Conservation (phyloP, 2,329 filamentous ascomycete species). For the Cucurbitaria berberidis region DNA sequence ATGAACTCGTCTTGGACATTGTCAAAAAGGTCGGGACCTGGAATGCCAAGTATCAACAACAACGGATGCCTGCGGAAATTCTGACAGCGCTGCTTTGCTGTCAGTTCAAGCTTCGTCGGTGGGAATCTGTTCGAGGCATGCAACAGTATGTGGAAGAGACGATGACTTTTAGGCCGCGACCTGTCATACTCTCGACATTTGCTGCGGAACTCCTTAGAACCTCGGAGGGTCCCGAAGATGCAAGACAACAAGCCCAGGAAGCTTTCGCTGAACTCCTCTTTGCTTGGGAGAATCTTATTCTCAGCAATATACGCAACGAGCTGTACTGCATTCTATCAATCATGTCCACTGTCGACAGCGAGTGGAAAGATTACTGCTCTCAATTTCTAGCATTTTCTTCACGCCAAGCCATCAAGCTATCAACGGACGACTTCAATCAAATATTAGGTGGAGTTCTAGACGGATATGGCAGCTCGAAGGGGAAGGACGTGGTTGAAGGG, state of each 20-base stretch:
- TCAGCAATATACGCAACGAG: slow-evolving; percentile 33
- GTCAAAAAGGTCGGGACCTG: slow-evolving; percentile 29
- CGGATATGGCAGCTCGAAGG: slow-evolving; percentile 55
- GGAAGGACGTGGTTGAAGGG: slow-evolving; percentile 54
- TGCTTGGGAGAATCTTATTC: slow-evolving; percentile 36
- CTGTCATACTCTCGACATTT: slow-evolving; percentile 40
- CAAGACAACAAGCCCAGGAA: slow-evolving; percentile 20
- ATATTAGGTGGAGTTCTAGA: slow-evolving; percentile 62
- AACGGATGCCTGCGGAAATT: slow-evolving; percentile 43
- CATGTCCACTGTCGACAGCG: slow-evolving; percentile 33
- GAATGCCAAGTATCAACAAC: slow-evolving; percentile 24
- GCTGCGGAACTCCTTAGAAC: slow-evolving; percentile 37
- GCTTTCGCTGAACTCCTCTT: slow-evolving; percentile 40
- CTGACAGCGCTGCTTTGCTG: slow-evolving; percentile 51
- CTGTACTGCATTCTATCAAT: slow-evolving; percentile 42
- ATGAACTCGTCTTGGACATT: slow-evolving; percentile 42
- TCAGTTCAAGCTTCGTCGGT: slow-evolving; percentile 50
- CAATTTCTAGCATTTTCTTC: slow-evolving; percentile 38
- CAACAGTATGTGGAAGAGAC: slow-evolving; percentile 39
- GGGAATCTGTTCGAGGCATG: slow-evolving; percentile 50
- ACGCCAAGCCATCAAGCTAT: slow-evolving; percentile 33
- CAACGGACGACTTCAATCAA: slow-evolving; percentile 56
- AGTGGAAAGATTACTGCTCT: slow-evolving; percentile 39
- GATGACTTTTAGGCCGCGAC: slow-evolving; percentile 31
- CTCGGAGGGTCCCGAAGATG: slow-evolving; percentile 19